Conservation (phyloP, 2,329 filamentous ascomycete species). For the Fusarium solani-melongenae region DNA sequence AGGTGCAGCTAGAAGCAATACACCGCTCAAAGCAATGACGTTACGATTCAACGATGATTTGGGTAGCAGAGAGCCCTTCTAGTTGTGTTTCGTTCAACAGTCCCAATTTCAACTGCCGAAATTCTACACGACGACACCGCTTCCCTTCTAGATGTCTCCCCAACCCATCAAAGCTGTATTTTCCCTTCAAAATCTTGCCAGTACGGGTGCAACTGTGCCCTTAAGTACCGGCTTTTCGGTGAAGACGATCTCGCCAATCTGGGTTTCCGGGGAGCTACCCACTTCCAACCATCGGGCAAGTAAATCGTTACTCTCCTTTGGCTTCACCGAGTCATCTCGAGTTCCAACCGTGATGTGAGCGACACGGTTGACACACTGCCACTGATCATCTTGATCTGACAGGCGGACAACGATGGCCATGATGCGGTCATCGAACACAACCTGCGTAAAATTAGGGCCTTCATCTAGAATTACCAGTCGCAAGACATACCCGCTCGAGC, state of each 20-base stretch:
- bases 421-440: slow-evolving; percentile 86
- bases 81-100: background rate
- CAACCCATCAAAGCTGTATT: background rate
- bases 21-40: background rate
- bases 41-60: background rate
- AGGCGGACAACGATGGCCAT: slow-evolving; percentile 93
- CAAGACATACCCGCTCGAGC: slow-evolving; percentile 65
- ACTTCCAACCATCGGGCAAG: slow-evolving; percentile 78
- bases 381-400: slow-evolving; percentile 64
- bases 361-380: slow-evolving; percentile 80
- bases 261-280: slow-evolving; percentile 56
- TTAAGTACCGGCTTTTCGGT: slow-evolving; percentile 60
- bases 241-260: slow-evolving; percentile 61
- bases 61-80: background rate
- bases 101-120: background rate
- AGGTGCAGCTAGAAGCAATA: background rate
- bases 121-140: background rate
- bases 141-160: background rate
- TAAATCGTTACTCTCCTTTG: slow-evolving; percentile 92
- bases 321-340: slow-evolving; percentile 78
- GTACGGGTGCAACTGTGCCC: slow-evolving; percentile 60
- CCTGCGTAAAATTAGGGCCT: slow-evolving; percentile 49
- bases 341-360: slow-evolving; percentile 94
- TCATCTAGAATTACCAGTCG: background rate
- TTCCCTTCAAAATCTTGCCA: slow-evolving; percentile 54